Percentiles rank a stretch among this genome's conserved stretches.
These are phyloP conservation scores for Gossypium anomalum DNA, from an alignment of 345 rosid genomes.

Conservation along the genomic window DNA sequence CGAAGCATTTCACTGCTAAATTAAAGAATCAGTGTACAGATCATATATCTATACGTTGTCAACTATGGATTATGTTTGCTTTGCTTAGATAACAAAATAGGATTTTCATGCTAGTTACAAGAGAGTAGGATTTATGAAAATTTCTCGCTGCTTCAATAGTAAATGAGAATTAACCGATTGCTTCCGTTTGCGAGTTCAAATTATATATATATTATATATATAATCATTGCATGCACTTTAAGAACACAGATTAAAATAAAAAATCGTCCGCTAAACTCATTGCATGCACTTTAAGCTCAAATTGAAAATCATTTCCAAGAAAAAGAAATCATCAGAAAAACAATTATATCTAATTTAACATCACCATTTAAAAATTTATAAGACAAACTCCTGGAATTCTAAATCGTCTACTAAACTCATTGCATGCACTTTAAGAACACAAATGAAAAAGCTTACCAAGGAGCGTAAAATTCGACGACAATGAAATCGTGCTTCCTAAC, in stretches of 20 bases:
- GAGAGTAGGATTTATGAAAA: too few relatives aligned
- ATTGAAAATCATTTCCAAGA: neutral
- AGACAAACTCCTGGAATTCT: neutral
- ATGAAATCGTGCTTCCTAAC: conserved; percentile 73
- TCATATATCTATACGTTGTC: neutral
- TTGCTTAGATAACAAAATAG: neutral
- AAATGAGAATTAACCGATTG: too few relatives aligned
- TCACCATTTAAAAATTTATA: neutral
- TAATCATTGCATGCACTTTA: neutral
- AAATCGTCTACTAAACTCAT: neutral
- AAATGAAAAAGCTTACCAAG: conserved; percentile 48
- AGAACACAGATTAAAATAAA: neutral
- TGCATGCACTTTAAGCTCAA: neutral
- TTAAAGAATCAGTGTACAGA: neutral
- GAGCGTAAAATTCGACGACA: conserved; percentile 97
- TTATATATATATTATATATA: too few relatives aligned
- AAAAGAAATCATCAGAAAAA: neutral
- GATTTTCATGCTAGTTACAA: neutral
- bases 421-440: neutral
- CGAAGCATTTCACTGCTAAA: neutral
- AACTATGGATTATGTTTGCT: neutral
- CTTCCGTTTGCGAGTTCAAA: too few relatives aligned
- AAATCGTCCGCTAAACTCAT: neutral
- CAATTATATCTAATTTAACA: neutral
- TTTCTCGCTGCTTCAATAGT: too few relatives aligned